These are phyloP conservation scores for Dactylella cylindrospora DNA, from an alignment of 2,329 filamentous ascomycete genomes.

Conservation along the genomic window DNA sequence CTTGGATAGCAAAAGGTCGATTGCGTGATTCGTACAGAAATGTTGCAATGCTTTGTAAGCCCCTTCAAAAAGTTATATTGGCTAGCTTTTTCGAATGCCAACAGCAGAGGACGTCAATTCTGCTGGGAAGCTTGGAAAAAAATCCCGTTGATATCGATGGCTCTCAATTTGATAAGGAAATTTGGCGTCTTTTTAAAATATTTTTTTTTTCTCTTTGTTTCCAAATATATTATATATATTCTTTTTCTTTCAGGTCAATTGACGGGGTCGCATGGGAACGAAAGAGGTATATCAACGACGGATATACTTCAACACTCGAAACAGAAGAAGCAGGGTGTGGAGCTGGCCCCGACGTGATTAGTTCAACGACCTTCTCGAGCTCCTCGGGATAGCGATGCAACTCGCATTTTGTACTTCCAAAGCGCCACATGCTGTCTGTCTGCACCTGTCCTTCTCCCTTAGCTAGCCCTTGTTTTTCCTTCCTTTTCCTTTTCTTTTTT, in stretches of 20 bases:
- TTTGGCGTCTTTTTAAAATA: neutral
- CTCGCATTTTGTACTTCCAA: conserved; percentile 8
- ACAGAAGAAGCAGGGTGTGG: conserved; percentile 12
- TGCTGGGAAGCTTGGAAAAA: neutral
- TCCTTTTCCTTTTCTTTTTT: no score
- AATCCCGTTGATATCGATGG: neutral
- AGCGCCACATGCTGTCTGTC: conserved; percentile 23
- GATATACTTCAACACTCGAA: neutral
- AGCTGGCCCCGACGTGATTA: conserved; percentile 13
- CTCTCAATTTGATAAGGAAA: neutral
- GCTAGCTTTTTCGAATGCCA: neutral
- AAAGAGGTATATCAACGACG: no score
- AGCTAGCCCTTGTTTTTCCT: no score
- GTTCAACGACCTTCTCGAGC: conserved; percentile 35
- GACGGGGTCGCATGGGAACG: no score
- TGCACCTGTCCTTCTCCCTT: no score
- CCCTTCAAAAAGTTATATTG: conserved; percentile 15
- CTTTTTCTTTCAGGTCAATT: no score
- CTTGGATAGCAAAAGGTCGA: conserved; percentile 17
- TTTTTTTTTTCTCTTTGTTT: neutral
- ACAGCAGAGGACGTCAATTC: neutral
- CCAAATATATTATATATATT: no score
- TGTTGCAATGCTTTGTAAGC: conserved; percentile 44
- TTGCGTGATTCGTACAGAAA: conserved; percentile 42
- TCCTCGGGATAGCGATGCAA: conserved; percentile 30